Conservation (phyloP, 306 rosid genomes). For the Abrus precatorius region DNA sequence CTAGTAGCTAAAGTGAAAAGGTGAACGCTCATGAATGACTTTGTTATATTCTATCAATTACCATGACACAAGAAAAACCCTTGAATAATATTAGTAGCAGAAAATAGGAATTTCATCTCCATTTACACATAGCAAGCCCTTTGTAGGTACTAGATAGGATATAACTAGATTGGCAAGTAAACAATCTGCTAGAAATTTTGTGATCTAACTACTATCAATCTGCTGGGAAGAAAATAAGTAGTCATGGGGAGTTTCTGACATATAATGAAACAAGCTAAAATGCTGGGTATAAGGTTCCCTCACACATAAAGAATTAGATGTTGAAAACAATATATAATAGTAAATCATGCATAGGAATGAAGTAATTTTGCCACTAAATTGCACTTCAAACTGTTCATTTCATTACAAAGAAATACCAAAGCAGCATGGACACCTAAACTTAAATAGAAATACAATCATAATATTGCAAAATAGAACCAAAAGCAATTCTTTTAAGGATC, state of each 20-base stretch:
- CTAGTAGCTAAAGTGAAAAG: constrained; percentile 3
- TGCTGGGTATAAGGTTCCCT: constrained; percentile 26
- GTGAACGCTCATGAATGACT: constrained; percentile 5
- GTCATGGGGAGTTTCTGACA: background rate
- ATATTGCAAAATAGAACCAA: constrained; percentile 9
- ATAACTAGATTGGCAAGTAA: constrained; percentile 16
- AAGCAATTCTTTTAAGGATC: constrained; percentile 3
- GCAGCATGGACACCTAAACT: constrained; percentile 1
- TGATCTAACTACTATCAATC: background rate
- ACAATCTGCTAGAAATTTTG: background rate
- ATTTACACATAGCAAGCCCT: constrained; percentile 7
- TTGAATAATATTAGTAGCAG: constrained; percentile 22
- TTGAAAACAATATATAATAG: constrained; percentile 1
- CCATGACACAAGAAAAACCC: constrained; percentile 31
- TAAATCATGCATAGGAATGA: background rate
- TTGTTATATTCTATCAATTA: background rate
- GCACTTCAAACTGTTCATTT: constrained; percentile 26
- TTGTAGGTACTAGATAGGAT: background rate
- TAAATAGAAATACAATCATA: constrained; percentile 18
- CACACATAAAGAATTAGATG: constrained; percentile 26
- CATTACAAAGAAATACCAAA: constrained; percentile 23
- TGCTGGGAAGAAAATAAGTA: background rate
- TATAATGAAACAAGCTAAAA: constrained; percentile 1
- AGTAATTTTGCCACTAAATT: constrained; percentile 22
- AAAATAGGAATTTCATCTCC: constrained; percentile 14